Evolutionary conservation across 2,329 filamentous ascomycete species (phyloP), one percentile per base, ranked within the genome.

Genomic region (Colletotrichum tropicicola): DNA sequence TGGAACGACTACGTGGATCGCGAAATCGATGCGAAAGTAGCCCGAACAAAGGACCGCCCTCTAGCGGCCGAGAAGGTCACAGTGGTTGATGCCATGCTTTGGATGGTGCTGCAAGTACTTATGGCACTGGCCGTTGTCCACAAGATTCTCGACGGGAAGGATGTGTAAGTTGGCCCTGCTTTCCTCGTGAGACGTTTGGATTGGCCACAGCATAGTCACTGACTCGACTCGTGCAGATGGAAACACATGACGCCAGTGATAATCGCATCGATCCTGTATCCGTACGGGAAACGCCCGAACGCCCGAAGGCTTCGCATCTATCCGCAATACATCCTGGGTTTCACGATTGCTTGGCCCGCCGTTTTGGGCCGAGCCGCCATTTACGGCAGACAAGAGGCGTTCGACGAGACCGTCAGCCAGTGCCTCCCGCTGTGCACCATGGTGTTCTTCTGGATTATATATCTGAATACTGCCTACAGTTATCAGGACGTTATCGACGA

Each of bases 1-100:
- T 74, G 73, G 73, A 73, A 74, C 37, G 73, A 74, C 59, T 73
- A 68, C 65, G 66, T 74, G 6, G 73, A 74, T 47, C 71, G 70
- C 3, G 69, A 73, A 32, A 72, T 74, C 27, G 73, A 74, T 35
- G 63, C 65, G 21, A 68, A 73, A 7, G 71, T 73, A 9, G 68
- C 69, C 3, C 69, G 73, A n/a, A 74, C 72, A 15, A 74, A 74
- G 56, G 48, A 72, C 23, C 71, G 73, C 1, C 73, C 73, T 1
- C 44, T 74, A 15, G 71, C 73, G 1, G 53, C 66, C 1, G 72
- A 72, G 9, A 60, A 49, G 27, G 65, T 74, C 10, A 70, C 68
- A 8, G 70, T 69, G 12, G 39, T 62, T 1, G 59, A 73, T 41
- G 73, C 71, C 17, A 68, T 69, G 54, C 15, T 65, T 3, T 65